These are phyloP conservation scores for Globisporangium polare DNA, from an alignment of 352 stramenopile species.

Conservation along the genomic window DNA sequence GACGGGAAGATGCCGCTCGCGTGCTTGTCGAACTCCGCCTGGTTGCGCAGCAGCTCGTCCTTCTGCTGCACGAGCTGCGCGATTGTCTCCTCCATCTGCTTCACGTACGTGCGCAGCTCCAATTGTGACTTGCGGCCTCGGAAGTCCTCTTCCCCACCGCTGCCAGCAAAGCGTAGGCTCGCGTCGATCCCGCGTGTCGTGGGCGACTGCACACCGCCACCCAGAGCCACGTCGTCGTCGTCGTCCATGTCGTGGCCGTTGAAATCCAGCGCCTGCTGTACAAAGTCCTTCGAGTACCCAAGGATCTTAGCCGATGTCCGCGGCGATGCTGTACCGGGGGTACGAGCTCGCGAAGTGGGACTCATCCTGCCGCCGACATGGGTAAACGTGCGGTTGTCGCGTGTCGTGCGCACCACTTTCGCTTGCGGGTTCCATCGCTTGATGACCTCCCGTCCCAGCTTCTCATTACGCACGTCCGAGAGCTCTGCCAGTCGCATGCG, in stretches of 20 bases:
- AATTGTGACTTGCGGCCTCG: constrained; percentile 29
- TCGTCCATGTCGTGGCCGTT: constrained; percentile 42
- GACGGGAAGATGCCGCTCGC: constrained; percentile 82
- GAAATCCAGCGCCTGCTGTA: constrained; percentile 74
- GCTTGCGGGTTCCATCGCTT: constrained; percentile 41
- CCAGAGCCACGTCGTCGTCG: constrained; percentile 26
- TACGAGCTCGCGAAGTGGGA: constrained; percentile 18
- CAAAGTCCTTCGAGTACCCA: constrained; percentile 66
- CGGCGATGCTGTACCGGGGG: constrained; percentile 28
- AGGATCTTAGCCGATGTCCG: constrained; percentile 56
- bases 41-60: constrained; percentile 68
- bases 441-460: constrained; percentile 31
- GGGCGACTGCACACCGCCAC: constrained; percentile 4
- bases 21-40: constrained; percentile 79
- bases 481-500: constrained; percentile 77
- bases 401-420: constrained; percentile 19
- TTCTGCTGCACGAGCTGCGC: constrained; percentile 75
- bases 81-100: constrained; percentile 81
- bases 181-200: constrained; percentile 10
- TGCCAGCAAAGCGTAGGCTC: constrained; percentile 15
- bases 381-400: constrained; percentile 20
- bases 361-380: constrained; percentile 25
- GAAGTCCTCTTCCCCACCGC: constrained; percentile 21
- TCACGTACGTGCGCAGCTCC: constrained; percentile 64
- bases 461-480: constrained; percentile 61